A percentile compares a stretch with the other conserved stretches of the same genome.
Conservation (phyloP, 257 asterid species). For the Jaltomata sinuosa region DNA sequence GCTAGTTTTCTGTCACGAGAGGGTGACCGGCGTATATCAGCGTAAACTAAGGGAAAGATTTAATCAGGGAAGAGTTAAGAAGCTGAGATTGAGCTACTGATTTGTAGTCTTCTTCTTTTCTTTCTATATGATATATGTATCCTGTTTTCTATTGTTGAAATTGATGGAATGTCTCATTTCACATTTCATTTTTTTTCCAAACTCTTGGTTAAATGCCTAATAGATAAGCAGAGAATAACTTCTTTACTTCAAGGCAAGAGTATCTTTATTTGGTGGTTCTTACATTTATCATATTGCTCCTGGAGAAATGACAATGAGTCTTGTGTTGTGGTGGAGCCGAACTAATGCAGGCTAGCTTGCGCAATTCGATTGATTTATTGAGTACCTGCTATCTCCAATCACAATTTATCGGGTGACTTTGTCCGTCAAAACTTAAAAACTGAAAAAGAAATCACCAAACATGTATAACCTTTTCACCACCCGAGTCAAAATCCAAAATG, state of each 20-base stretch:
- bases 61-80: conserved; percentile 4
- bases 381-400: neutral
- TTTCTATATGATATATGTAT: neutral
- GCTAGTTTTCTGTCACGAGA: conserved; percentile 47
- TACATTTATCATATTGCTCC: neutral
- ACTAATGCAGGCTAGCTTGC: too few species aligned
- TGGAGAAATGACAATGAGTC: neutral
- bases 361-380: too few species aligned
- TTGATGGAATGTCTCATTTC: neutral
- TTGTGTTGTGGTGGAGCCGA: too few species aligned
- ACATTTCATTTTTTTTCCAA: neutral
- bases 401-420: neutral
- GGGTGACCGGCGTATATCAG: conserved; percentile 39
- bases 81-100: conserved; percentile 41
- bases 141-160: neutral
- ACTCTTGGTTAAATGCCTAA: neutral
- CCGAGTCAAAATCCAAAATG: neutral
- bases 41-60: neutral
- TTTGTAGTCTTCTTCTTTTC: neutral
- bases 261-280: neutral
- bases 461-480: neutral
- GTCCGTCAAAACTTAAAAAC: too few species aligned
- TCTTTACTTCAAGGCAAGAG: neutral
- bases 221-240: neutral
- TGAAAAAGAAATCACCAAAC: neutral